Evolutionary conservation across 768 basidiomycete species (phyloP), one percentile per base, ranked within the genome.

Genomic region (Suillus subalutaceus): DNA sequence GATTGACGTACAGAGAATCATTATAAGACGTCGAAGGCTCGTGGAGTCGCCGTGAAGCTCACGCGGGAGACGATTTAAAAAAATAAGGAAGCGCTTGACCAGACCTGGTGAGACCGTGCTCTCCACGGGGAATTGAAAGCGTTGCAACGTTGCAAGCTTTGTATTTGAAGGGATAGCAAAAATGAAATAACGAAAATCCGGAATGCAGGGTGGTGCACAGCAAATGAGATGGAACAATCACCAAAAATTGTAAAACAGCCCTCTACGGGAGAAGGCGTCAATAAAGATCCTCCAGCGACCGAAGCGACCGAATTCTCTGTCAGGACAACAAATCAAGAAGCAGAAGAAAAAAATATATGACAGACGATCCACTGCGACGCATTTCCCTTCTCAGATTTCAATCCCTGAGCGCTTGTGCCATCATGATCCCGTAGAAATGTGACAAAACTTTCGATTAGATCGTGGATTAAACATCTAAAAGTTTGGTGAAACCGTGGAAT

Each of bases 1-100:
- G 62, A 62, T 73, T 79, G 77, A 77, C 77, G 76, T 79, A 79
- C 71, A 79, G 77, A 72, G 76, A 77, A 77, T 77, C 63, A 66
- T 65, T 61, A 69, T 55, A 61, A 68, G 63, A 60, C 18, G 59
- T 60, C 41, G 59, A 60, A 60, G 67, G 63, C 23, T 77, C 68
- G 60, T 58, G 68, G 60, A 71, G 65, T 62, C 67, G 68, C 73
- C 70, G 72, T 65, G 64, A 65, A 67, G 41, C 59, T 65, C 67
- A 74, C 67, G 69, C 67, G 69, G 68, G 62, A 70, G 67, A 56
- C 56, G 57, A 71, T 62, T 52, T 6, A 50, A 30, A 52, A 61
- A 63, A 74, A 71, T 26, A 55, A 69, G 70, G 48, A 73, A 68
- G 44, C 58, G n/a, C 26, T n/a, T 64, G 52, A 37, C 72, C 69